Base-by-base conservation (phyloP, 1,284 basidiomycete genomes). In the Cutaneotrichosporon mucoides region DNA sequence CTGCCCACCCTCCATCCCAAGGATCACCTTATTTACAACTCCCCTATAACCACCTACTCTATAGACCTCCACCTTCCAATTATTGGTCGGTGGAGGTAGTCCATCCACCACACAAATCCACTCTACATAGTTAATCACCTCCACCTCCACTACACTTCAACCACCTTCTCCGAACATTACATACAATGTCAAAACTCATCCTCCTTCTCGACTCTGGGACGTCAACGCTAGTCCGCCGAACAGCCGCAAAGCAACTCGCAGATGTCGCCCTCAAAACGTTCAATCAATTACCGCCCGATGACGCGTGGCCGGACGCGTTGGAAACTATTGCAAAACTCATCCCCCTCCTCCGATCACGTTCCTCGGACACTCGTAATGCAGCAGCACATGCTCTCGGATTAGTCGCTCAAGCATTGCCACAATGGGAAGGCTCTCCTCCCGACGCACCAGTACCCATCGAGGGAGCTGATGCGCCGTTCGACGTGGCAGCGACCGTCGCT, bases 191-290 rank as follows among this genome's bases (percentile, higher is more conserved):
- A 40, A 77, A 78, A 45, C 73, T 79, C 58, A 71, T 79, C 61
- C 66, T 76, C 6, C 73, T 79, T 4, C 69, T 79, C 16, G 76
- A 78, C 45, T 76, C 76, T 3, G 78, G 78, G 7, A 76, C 78
- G 2, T 78, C 77, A 1, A 60, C 68, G 1, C 70, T 72, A 44
- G 70, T 79, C 15, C 66, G 78, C 16, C 69, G 72, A 9, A 79
- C 78, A 33, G 77, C 77, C 2, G 76, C 77, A 11, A 74, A 72
- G 47, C 78, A 79, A 57, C 67, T 79, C 6, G 72, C 76, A 7
- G 73, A 77, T 43, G 63, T 79, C 36, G 71, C 72, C 1, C 59
- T 63, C 68, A 76, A 69, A 58, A 66, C 71, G 7, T 78, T 75
- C 60, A 57, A 52, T 5, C 64, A 68, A 1, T 61, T 69, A 9